Evolutionary conservation across 345 rosid species (phyloP).

Genomic region (Acer negundo): DNA sequence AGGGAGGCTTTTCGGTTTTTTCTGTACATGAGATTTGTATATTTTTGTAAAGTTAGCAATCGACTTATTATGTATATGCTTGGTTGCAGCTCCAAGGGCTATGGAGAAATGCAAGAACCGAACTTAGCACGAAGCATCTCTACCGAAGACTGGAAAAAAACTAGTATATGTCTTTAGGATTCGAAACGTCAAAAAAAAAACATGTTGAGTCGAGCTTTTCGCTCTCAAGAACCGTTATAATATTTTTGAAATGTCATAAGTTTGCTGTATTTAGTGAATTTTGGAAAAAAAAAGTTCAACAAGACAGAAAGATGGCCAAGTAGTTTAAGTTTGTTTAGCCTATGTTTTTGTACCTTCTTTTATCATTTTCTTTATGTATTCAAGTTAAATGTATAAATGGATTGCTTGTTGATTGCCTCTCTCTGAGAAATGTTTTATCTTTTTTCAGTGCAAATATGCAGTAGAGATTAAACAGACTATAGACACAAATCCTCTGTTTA

Average conservation of each 20-base stretch:
- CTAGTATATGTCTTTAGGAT: background rate
- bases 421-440: background rate
- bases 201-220: slow-evolving; percentile 5
- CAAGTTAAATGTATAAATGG: slow-evolving; percentile 38
- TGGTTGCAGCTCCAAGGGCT: slow-evolving; percentile 54
- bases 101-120: slow-evolving; percentile 51
- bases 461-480: background rate
- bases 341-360: slow-evolving; percentile 16
- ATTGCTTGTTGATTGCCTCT: slow-evolving; percentile 28
- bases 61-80: slow-evolving; percentile 1
- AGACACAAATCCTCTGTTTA: background rate
- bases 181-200: slow-evolving; percentile 13
- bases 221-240: slow-evolving; percentile 18
- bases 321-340: slow-evolving; percentile 26
- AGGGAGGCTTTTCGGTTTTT: background rate
- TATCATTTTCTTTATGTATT: slow-evolving; percentile 9
- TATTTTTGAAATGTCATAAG: slow-evolving; percentile 22
- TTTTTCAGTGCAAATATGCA: background rate
- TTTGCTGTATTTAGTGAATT: slow-evolving; percentile 32
- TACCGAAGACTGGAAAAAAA: slow-evolving; percentile 13
- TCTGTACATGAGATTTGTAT: no score
- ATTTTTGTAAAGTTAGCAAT: background rate
- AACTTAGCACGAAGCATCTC: slow-evolving; percentile 14
- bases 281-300: background rate
- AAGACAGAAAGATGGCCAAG: slow-evolving; percentile 22